Evolutionary conservation across 805 yeast genomes (phyloP).

Genomic region (Brettanomyces bruxellensis): DNA sequence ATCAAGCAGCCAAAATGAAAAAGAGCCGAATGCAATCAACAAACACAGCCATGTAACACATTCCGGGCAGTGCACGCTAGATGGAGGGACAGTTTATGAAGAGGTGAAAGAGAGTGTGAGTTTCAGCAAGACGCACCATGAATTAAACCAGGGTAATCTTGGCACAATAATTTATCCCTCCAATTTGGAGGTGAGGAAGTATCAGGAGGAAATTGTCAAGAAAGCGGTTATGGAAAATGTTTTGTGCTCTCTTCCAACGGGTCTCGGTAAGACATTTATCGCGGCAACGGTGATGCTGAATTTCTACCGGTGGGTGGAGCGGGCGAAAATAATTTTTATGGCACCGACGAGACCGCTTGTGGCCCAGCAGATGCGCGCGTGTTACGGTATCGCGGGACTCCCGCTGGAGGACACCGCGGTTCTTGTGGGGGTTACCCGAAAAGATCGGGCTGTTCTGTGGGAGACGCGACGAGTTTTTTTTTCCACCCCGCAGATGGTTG

Average conservation of each 20-base stretch:
- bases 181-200: constrained; percentile 75
- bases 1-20: no score
- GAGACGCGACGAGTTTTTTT: constrained; percentile 68
- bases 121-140: constrained; percentile 40
- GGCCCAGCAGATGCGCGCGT: constrained; percentile 93
- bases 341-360: constrained; percentile 97
- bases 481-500: constrained; percentile 94
- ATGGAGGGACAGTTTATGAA: constrained; percentile 16
- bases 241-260: constrained; percentile 92
- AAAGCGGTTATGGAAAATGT: constrained; percentile 65
- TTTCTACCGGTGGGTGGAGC: constrained; percentile 70
- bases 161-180: constrained; percentile 70
- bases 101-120: constrained; percentile 17
- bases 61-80: constrained; percentile 18
- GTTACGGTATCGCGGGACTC: constrained; percentile 79
- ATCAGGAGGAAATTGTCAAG: constrained; percentile 74
- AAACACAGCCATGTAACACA: constrained; percentile 8
- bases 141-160: constrained; percentile 30
- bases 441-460: constrained; percentile 75
- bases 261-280: constrained; percentile 93
- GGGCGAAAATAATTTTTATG: constrained; percentile 70
- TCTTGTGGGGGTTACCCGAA: constrained; percentile 42
- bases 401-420: constrained; percentile 73
- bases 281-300: constrained; percentile 93
- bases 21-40: constrained; percentile 11